Evolutionary conservation across 2,329 filamentous ascomycete species (phyloP), one percentile per base, ranked within the genome.

Genomic region (Fusarium sp.): DNA sequence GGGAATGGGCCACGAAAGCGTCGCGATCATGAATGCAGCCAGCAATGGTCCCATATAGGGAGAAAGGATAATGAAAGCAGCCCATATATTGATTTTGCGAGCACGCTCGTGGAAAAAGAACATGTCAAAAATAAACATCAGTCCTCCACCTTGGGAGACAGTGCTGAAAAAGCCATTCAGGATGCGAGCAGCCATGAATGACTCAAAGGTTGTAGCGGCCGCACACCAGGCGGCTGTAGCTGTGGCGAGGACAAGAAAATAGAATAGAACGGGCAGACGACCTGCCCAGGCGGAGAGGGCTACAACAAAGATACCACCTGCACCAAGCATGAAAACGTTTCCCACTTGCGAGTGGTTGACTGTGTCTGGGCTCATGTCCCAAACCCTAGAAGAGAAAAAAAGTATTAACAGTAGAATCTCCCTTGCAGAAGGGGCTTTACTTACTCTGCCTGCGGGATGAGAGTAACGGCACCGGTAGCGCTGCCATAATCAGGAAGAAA

Each of bases 341-440:
- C 46, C 46, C 0, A 50, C 46, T 35, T 50, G 46, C 0, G 46
- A 50, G 2, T 50, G 46, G 4, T 50, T 50, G 2, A 50, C 46
- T 2, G 30, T 50, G 0, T 50, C 46, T 3, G 23, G 30, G 2
- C 30, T 50, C 46, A 50, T 35, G 6, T 50, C 20, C 46, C 46
- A 50, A 18, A 33, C n/a, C 6, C 46, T 49, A 13, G 20, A 23
- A 23, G 20, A 23, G 20, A 6, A 8, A 10, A 4, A 1, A 17
- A 7, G 4, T 2, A 12, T 48, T 5, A 49, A 9, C 11, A 10
- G 2, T 1, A 9, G 5, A 3, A 23, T 23, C 3, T 10, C 7
- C 7, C 2, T 12, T 18, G 7, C 1, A 9, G 13, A 14, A 0
- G 6, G 9, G 11, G 17, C 3, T 11, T 4, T 5, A 35, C 30